phyloP scores from a whole-genome alignment of 1,284 basidiomycete species.

The Boletellus deceptivus region DNA sequence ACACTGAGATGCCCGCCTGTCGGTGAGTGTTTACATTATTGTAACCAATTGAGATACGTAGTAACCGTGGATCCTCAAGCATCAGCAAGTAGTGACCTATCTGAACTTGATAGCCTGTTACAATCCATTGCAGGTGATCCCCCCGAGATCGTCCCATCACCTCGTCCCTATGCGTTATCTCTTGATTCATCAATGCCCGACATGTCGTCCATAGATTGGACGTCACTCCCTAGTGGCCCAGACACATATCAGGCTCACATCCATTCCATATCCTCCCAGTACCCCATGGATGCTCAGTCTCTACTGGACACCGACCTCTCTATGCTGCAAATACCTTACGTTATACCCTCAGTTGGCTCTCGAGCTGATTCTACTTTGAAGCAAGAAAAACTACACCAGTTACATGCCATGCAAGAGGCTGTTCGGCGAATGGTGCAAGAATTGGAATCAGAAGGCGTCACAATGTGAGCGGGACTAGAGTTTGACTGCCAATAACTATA shows the following conservation, averaged over 20 bases:
- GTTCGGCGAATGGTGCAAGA: slow-evolving; percentile 28
- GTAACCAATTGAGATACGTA: background rate
- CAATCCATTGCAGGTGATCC: slow-evolving; percentile 6
- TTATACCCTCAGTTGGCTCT: background rate
- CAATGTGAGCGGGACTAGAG: slow-evolving; percentile 4
- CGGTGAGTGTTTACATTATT: slow-evolving; percentile 11
- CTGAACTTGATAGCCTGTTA: slow-evolving; percentile 18
- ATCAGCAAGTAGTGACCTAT: background rate
- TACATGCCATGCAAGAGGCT: slow-evolving; percentile 30
- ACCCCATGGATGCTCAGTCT: background rate
- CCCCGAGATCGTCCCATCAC: background rate
- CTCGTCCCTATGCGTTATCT: background rate
- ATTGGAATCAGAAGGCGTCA: slow-evolving; percentile 25
- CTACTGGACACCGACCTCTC: slow-evolving; percentile 27
- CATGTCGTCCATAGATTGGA: slow-evolving; percentile 15
- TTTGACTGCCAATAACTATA: background rate
- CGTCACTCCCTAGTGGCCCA: slow-evolving; percentile 12
- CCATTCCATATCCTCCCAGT: slow-evolving; percentile 5
- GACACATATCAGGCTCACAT: slow-evolving; percentile 2
- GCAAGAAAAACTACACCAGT: slow-evolving; percentile 18
- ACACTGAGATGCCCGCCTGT: background rate
- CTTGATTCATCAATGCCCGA: slow-evolving; percentile 2
- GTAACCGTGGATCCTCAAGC: background rate
- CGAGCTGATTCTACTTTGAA: slow-evolving; percentile 6
- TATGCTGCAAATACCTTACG: slow-evolving; percentile 23